These are phyloP conservation scores for Cladosporium halotolerans DNA, from an alignment of 2,329 filamentous ascomycete genomes.

Conservation along the genomic window DNA sequence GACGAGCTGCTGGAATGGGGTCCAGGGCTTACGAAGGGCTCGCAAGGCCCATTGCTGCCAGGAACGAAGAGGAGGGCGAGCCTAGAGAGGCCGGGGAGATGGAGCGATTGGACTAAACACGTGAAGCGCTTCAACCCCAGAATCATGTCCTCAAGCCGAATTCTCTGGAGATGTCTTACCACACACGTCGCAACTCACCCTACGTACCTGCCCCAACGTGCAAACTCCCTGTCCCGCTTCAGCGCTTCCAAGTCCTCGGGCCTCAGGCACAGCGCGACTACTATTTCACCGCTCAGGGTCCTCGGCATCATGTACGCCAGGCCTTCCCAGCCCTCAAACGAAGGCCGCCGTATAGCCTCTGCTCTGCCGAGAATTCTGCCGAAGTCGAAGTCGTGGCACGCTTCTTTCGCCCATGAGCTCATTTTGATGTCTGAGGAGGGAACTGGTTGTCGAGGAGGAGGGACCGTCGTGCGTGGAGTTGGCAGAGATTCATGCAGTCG, in stretches of 20 bases:
- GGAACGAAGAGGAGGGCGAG: constrained; percentile 1
- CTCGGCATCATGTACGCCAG: constrained; percentile 14
- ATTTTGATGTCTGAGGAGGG: constrained; percentile 1
- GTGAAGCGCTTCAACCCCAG: too few species aligned
- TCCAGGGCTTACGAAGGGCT: background rate
- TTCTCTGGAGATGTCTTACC: too few species aligned
- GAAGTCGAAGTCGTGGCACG: constrained; percentile 9
- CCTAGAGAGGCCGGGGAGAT: background rate
- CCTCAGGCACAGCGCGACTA: constrained; percentile 11
- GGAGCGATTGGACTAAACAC: constrained; percentile 4
- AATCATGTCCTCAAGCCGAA: too few species aligned
- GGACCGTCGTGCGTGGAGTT: background rate
- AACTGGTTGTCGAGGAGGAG: background rate
- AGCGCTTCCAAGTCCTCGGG: constrained; percentile 10
- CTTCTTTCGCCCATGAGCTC: constrained; percentile 14
- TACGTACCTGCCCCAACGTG: too few species aligned
- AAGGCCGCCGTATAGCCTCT: constrained; percentile 12
- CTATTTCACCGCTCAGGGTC: constrained; percentile 10
- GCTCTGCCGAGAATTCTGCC: constrained; percentile 13
- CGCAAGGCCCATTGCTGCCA: constrained; percentile 2
- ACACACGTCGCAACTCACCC: too few species aligned
- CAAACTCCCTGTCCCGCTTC: background rate
- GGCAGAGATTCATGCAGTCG: background rate
- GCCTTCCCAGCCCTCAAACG: constrained; percentile 12
- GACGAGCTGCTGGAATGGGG: too few species aligned